Evolutionary conservation across 2,329 filamentous ascomycete species (phyloP), one percentile per base, ranked within the genome.

Genomic region (Periconia sp.): DNA sequence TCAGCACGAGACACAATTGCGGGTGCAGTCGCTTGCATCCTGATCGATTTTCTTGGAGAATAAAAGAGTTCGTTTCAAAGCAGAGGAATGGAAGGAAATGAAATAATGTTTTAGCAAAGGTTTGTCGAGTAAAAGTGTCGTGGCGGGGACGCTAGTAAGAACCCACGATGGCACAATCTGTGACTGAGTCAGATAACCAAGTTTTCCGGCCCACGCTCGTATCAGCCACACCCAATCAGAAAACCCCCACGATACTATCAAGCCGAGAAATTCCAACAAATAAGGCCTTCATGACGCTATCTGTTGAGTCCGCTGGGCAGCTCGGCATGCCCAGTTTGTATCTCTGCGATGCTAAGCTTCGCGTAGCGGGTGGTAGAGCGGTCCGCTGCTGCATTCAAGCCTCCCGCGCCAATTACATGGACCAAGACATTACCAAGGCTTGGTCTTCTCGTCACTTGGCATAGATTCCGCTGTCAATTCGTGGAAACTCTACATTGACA

Each of bases 361-460:
- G 19, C 15, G 30, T 14, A 33, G 44, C 44, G 44, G 44, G 27
- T 13, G 44, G 44, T 19, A 33, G 23, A 46, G 27, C 44, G 44
- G 44, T 19, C 20, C 44, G 44, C 30, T 30, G 8, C 31, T 37
- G 8, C 23, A 18, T 18, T 45, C 43, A 46, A 33, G 44, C 20
- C 27, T 33, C 33, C 44, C 27, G 44, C 31, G 20, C 20, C 44
- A 46, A 46, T 46, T n/a, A 17, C 31, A 31, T 13, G 11, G 31
- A 19, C 44, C 44, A 46, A 15, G 44, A 33, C 10, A 18, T 46
- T 46, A 46, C 44, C 44, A 46, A 33, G 44, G 44, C 44, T 46
- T 46, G 44, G 44, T 10, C 44, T n/a, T 46, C 17, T 19, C 9
- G 44, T 17, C 33, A 14, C 44, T 46, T 46, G 44, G 44, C 44